Evolutionary conservation across 2,329 filamentous ascomycete species (phyloP).

Genomic region (Passalora sequoiae): DNA sequence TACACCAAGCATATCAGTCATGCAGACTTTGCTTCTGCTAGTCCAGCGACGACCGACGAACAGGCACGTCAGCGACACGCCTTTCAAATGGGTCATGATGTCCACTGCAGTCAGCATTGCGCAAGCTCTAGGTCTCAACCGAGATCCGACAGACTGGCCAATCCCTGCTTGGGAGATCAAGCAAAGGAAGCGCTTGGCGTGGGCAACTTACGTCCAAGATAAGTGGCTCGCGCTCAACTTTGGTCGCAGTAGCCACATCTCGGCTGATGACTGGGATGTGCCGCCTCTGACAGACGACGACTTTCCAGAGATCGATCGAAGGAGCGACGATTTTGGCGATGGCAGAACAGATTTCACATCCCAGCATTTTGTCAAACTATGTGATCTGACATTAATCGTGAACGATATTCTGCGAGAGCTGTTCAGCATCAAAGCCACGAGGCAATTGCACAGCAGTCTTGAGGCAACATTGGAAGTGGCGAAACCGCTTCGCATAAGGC

Average conservation of each 20-base stretch:
- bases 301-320: slow-evolving; percentile 34
- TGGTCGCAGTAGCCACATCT: slow-evolving; percentile 54
- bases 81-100: slow-evolving; percentile 34
- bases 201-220: slow-evolving; percentile 63
- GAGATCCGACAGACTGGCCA: slow-evolving; percentile 59
- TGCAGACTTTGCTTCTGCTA: slow-evolving; percentile 32
- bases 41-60: slow-evolving; percentile 33
- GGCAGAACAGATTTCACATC: slow-evolving; percentile 13
- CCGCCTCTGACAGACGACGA: slow-evolving; percentile 42
- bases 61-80: slow-evolving; percentile 33
- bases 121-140: slow-evolving; percentile 55
- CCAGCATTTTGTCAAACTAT: slow-evolving; percentile 48
- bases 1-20: slow-evolving; percentile 30
- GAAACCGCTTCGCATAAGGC: slow-evolving; percentile 44
- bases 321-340: slow-evolving; percentile 10
- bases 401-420: slow-evolving; percentile 46
- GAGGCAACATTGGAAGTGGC: slow-evolving; percentile 44
- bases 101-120: slow-evolving; percentile 47
- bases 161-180: slow-evolving; percentile 61
- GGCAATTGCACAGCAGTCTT: slow-evolving; percentile 42
- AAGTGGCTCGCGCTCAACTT: slow-evolving; percentile 57
- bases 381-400: slow-evolving; percentile 48
- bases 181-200: slow-evolving; percentile 56
- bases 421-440: slow-evolving; percentile 31
- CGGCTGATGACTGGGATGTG: slow-evolving; percentile 53